Percentiles rank a stretch among this genome's conserved stretches.
These are phyloP conservation scores for Pseudopediastrum boryanum DNA, from an alignment of 139 green algal genomes.

Conservation along the genomic window DNA sequence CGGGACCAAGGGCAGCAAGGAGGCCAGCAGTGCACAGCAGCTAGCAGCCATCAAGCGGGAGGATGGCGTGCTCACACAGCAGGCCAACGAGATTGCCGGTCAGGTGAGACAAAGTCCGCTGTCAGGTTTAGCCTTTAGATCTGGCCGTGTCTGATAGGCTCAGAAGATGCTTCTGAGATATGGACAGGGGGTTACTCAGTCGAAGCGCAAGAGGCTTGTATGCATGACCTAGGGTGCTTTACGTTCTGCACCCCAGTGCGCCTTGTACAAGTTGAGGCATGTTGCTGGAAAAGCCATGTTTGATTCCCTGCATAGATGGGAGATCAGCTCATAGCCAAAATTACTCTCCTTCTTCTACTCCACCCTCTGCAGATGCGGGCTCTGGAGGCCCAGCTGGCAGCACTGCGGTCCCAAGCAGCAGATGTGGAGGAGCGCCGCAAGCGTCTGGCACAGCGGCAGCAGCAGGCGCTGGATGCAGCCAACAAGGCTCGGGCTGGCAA, in stretches of 20 bases:
- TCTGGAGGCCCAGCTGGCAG: slow-evolving; percentile 55
- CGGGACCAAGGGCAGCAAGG: slow-evolving; percentile 1
- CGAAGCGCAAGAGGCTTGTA: no score
- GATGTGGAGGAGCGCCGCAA: slow-evolving; percentile 53
- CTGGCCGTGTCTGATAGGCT: no score
- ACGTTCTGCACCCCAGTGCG: background rate
- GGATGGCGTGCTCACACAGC: slow-evolving; percentile 45
- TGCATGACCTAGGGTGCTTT: background rate
- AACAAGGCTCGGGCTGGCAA: no score
- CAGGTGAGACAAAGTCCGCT: slow-evolving; percentile 24
- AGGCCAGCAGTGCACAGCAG: slow-evolving; percentile 6
- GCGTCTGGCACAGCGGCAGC: slow-evolving; percentile 41
- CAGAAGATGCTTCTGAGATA: background rate
- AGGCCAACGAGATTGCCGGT: slow-evolving; percentile 36
- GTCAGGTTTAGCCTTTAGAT: background rate
- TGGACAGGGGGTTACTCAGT: background rate
- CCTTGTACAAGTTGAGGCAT: background rate
- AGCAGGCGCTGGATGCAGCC: slow-evolving; percentile 22
- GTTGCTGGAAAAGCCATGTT: background rate
- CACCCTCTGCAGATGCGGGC: slow-evolving; percentile 39
- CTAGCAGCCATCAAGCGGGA: slow-evolving; percentile 40
- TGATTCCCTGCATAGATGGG: background rate
- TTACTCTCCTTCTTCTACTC: background rate
- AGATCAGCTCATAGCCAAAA: background rate
- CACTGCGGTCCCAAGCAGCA: slow-evolving; percentile 40